phyloP scores from a whole-genome alignment of 2,329 filamentous ascomycete genomes.

The Chaetomium globosum region DNA sequence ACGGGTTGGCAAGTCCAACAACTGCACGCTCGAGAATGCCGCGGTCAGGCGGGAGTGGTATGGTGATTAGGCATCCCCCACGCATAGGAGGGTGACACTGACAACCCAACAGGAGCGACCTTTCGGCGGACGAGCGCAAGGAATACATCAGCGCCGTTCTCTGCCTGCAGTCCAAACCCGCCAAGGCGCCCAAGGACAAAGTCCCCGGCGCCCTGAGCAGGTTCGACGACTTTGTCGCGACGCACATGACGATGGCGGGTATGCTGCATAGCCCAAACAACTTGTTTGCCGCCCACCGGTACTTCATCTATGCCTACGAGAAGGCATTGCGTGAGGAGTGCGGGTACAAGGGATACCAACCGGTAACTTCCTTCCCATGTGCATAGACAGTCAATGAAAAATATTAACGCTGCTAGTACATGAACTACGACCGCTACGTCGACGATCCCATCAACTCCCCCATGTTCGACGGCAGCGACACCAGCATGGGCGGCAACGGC shows the following conservation, averaged over 20 bases:
- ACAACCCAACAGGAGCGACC: constrained; percentile 35
- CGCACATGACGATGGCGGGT: constrained; percentile 40
- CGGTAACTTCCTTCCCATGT: constrained; percentile 24
- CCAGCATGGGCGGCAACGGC: constrained; percentile 54
- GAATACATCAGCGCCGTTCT: constrained; percentile 38
- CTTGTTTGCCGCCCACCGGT: constrained; percentile 41
- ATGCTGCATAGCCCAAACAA: constrained; percentile 37
- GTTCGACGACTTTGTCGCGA: constrained; percentile 43
- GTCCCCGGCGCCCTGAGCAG: constrained; percentile 38
- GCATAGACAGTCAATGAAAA: no score
- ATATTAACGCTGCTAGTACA: constrained; percentile 43
- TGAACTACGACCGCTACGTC: constrained; percentile 56
- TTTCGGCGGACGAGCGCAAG: constrained; percentile 33
- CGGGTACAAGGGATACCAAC: constrained; percentile 42
- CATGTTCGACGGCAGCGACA: constrained; percentile 57
- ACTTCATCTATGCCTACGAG: constrained; percentile 41
- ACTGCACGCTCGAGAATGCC: constrained; percentile 39
- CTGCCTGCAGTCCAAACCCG: constrained; percentile 39
- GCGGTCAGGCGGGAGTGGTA: constrained; percentile 39
- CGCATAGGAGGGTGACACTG: not conserved
- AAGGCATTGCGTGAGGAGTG: constrained; percentile 43
- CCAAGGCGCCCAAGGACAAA: constrained; percentile 32
- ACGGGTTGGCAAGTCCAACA: constrained; percentile 38
- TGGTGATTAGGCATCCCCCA: not conserved
- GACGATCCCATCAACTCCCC: constrained; percentile 53